Percentiles rank a stretch among this genome's conserved stretches.
These are phyloP conservation scores for Venturia asperata DNA, from an alignment of 2,329 filamentous ascomycete species.

Conservation along the genomic window DNA sequence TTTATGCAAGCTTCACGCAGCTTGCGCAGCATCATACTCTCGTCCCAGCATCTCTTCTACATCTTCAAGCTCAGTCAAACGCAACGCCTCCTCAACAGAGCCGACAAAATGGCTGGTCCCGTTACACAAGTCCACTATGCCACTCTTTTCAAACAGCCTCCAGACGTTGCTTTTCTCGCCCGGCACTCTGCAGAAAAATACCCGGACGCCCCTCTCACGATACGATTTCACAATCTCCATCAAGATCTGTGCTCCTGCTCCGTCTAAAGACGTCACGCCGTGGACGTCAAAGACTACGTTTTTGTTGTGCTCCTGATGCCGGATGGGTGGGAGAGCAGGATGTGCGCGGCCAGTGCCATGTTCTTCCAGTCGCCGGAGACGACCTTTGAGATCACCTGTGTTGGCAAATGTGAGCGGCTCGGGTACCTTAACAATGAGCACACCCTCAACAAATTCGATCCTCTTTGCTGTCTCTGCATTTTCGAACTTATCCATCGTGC, in stretches of 20 bases:
- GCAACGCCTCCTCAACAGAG: conserved; percentile 77
- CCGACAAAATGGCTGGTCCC: conserved; percentile 71
- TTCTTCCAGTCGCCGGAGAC: conserved; percentile 74
- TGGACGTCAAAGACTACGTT: conserved; percentile 97
- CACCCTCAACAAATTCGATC: conserved; percentile 85
- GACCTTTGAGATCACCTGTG: conserved; percentile 81
- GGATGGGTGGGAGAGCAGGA: conserved; percentile 74
- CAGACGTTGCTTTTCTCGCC: conserved; percentile 53
- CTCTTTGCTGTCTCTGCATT: conserved; percentile 71
- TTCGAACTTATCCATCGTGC: conserved; percentile 69
- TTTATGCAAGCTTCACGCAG: not conserved
- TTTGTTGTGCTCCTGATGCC: conserved; percentile 71
- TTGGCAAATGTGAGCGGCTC: conserved; percentile 97
- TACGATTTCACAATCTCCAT: conserved; percentile 82
- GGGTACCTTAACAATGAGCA: conserved; percentile 93
- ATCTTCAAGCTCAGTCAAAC: conserved; percentile 68
- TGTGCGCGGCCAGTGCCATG: conserved; percentile 84
- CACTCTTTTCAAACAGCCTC: conserved; percentile 65
- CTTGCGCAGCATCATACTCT: conserved; percentile 15
- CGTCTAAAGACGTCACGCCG: conserved; percentile 91
- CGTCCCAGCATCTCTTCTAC: conserved; percentile 29
- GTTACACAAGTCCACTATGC: conserved; percentile 78
- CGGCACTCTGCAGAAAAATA: conserved; percentile 63
- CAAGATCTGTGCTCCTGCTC: conserved; percentile 85
- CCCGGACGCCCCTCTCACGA: conserved; percentile 64